Evolutionary conservation across 805 yeast species (phyloP).

Genomic region (Myxozyma monticola): DNA sequence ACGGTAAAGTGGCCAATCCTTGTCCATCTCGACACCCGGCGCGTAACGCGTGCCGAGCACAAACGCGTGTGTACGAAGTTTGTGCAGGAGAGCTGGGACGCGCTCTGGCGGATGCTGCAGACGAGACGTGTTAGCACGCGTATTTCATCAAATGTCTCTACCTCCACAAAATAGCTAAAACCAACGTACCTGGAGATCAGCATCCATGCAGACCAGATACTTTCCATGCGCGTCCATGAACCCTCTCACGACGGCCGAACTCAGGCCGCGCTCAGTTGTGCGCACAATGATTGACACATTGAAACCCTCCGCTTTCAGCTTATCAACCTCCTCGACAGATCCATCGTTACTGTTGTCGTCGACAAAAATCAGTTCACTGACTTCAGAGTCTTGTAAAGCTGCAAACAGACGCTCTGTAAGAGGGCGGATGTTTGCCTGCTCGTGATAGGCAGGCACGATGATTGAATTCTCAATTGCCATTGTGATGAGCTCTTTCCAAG

Average conservation of each 20-base stretch:
- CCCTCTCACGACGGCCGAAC: conserved; percentile 53
- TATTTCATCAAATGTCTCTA: not conserved
- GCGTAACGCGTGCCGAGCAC: conserved; percentile 55
- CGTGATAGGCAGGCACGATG: conserved; percentile 55
- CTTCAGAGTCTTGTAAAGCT: conserved; percentile 44
- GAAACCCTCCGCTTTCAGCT: conserved; percentile 47
- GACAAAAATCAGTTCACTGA: conserved; percentile 51
- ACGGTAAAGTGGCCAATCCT: conserved; percentile 55
- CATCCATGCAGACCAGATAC: conserved; percentile 54
- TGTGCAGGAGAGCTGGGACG: conserved; percentile 48
- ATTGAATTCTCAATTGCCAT: conserved; percentile 35
- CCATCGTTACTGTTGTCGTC: conserved; percentile 56
- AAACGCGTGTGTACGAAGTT: conserved; percentile 46
- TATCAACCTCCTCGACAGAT: conserved; percentile 53
- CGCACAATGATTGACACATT: conserved; percentile 52
- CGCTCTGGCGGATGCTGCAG: conserved; percentile 55
- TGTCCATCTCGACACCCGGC: conserved; percentile 56
- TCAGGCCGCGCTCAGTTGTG: conserved; percentile 52
- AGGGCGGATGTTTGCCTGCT: conserved; percentile 51
- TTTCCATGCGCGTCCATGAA: conserved; percentile 50
- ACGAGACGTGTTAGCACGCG: no score
- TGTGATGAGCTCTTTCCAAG: no score
- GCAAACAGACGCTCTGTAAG: conserved; percentile 51
- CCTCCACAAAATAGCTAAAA: not conserved
- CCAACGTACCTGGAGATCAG: conserved; percentile 43